Evolutionary conservation across 2,329 filamentous ascomycete species (phyloP).

Genomic region (Alternaria novae-zelandiae): DNA sequence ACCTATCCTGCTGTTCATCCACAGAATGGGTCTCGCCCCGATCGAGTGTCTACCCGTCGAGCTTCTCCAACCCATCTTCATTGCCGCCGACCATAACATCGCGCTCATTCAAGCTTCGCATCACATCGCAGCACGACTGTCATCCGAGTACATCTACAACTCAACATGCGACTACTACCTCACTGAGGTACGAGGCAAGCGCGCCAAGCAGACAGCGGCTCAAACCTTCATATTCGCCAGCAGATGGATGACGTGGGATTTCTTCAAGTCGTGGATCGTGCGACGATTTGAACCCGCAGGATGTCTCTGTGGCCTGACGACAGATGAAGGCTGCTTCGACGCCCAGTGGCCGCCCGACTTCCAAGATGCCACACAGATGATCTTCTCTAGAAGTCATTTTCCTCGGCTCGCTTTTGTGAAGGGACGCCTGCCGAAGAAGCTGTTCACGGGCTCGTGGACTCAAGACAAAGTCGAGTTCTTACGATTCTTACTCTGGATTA

Average conservation of each 20-base stretch:
- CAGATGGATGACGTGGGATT: constrained; percentile 45
- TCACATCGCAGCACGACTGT: constrained; percentile 44
- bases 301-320: constrained; percentile 32
- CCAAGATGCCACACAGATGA: constrained; percentile 35
- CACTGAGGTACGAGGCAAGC: constrained; percentile 12
- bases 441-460: constrained; percentile 37
- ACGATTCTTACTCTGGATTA: constrained; percentile 39
- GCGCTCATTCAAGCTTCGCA: constrained; percentile 50
- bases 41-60: constrained; percentile 59
- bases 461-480: constrained; percentile 38
- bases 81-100: constrained; percentile 53
- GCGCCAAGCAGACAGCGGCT: constrained; percentile 18
- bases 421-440: constrained; percentile 37
- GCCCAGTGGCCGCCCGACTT: constrained; percentile 41
- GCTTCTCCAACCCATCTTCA: constrained; percentile 60
- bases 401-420: constrained; percentile 35
- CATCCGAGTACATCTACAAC: constrained; percentile 32
- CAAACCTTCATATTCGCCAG: constrained; percentile 37
- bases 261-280: constrained; percentile 33
- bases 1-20: background rate
- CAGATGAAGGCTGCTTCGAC: constrained; percentile 33
- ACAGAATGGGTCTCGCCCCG: constrained; percentile 23
- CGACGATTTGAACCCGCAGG: constrained; percentile 26
- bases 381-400: constrained; percentile 37
- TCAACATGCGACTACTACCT: constrained; percentile 34